These are phyloP conservation scores for Pichia rugopelliculosa DNA, from an alignment of 805 yeast species.

Conservation along the genomic window DNA sequence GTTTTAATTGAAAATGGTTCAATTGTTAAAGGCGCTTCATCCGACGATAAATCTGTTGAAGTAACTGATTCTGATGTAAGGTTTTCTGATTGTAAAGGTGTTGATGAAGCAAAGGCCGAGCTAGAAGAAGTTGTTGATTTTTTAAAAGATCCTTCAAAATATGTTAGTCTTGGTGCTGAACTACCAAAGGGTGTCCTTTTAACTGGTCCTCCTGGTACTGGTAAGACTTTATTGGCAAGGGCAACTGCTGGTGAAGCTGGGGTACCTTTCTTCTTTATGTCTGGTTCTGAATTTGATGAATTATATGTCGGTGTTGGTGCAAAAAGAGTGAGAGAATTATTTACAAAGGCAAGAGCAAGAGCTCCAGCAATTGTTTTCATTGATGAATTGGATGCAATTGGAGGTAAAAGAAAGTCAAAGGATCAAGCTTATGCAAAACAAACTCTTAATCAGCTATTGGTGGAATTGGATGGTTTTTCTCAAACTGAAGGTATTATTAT, in stretches of 20 bases:
- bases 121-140: slow-evolving; percentile 97
- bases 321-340: slow-evolving; percentile 90
- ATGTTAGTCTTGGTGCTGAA: slow-evolving; percentile 95
- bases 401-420: slow-evolving; percentile 94
- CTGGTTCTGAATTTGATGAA: slow-evolving; percentile 97
- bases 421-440: slow-evolving; percentile 98
- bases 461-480: slow-evolving; percentile 91
- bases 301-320: slow-evolving; percentile 99
- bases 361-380: slow-evolving; percentile 97
- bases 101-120: slow-evolving; percentile 97
- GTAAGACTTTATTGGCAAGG: slow-evolving; percentile 91
- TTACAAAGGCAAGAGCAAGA: slow-evolving; percentile 85
- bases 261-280: slow-evolving; percentile 96
- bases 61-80: slow-evolving; percentile 79
- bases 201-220: slow-evolving; percentile 99
- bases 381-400: slow-evolving; percentile 98
- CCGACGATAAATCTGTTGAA: slow-evolving; percentile 72
- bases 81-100: slow-evolving; percentile 92
- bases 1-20: slow-evolving; percentile 79
- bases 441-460: slow-evolving; percentile 90
- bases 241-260: slow-evolving; percentile 99
- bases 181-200: slow-evolving; percentile 93
- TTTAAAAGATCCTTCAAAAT: slow-evolving; percentile 90
- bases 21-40: slow-evolving; percentile 65
- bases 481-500: slow-evolving; percentile 90